Evolutionary conservation across 768 basidiomycete species (phyloP).

Genomic region (Paxillus ammoniavirescens): DNA sequence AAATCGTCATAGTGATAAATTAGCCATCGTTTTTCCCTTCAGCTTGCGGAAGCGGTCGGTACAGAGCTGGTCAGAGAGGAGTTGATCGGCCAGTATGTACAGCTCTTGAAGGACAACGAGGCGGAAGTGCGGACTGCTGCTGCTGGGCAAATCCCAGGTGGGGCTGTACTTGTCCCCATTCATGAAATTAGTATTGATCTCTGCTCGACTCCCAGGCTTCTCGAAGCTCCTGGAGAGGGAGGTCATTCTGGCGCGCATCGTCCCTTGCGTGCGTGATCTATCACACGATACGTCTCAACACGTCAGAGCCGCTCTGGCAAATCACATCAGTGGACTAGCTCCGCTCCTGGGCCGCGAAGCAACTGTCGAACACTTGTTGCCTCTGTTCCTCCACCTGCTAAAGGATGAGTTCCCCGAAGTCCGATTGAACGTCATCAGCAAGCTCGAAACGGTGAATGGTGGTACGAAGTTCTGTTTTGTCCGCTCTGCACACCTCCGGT

Average conservation of each 20-base stretch:
- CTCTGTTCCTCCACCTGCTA: conserved; percentile 91
- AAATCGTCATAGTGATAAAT: neutral
- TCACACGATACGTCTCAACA: conserved; percentile 95
- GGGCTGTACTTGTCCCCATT: conserved; percentile 11
- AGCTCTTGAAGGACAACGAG: conserved; percentile 95
- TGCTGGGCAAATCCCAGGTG: conserved; percentile 95
- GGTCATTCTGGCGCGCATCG: conserved; percentile 86
- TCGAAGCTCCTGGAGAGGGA: conserved; percentile 92
- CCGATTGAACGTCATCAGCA: conserved; percentile 95
- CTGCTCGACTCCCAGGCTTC: conserved; percentile 62
- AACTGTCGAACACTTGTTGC: conserved; percentile 95
- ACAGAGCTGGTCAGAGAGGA: conserved; percentile 90
- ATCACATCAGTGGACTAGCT: conserved; percentile 93
- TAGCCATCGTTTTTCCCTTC: neutral
- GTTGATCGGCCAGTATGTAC: conserved; percentile 88
- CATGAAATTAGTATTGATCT: conserved; percentile 6
- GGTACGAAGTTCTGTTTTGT: conserved; percentile 49
- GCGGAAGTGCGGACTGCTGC: conserved; percentile 97
- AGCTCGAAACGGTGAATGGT: conserved; percentile 91
- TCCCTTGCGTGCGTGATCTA: conserved; percentile 93
- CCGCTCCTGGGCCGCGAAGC: conserved; percentile 91
- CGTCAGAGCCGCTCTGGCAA: conserved; percentile 94
- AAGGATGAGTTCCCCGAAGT: conserved; percentile 99
- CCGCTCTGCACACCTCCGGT: neutral
- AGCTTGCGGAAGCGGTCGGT: conserved; percentile 93